Evolutionary conservation across 371 early-diverging fungal genomes (phyloP), one percentile per base, ranked within the genome.

Genomic region (Sanchytrium tribonematis): DNA sequence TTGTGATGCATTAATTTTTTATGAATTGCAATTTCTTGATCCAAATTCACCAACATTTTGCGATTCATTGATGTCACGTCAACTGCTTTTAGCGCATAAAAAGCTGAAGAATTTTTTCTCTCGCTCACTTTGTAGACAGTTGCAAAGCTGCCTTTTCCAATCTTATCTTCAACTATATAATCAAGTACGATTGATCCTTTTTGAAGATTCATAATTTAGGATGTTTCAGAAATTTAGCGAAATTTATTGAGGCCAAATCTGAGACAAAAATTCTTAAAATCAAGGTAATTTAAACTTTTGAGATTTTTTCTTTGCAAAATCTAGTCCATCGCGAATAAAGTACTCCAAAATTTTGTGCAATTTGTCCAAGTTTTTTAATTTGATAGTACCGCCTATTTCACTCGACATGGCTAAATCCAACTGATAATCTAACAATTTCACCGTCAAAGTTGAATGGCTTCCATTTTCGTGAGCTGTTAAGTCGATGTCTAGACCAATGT

Each of bases 121-220:
- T 67, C 66, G 31, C 66, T 31, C 12, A 87, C 95, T 74, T 85
- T 82, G 76, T 86, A 93, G 1, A 95, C 95, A 0, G 86, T 91
- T 30, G 95, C 95, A 80, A 95, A 95, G 0, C 92, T 91, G 30
- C 95, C 95, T 66, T 87, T 84, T 66, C 95, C 95, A 70, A 95
- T 90, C 70, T 86, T 85, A 22, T 79, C 74, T 66, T 80, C 77
- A 67, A 89, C 77, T 30, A 78, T 66, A 73, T 85, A 88, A 68
- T 82, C 82, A n/a, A n/a, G n/a, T n/a, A n/a, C n/a, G n/a, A n/a
- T n/a, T n/a, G n/a, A n/a, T n/a, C n/a, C n/a, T n/a, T n/a, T n/a
- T n/a, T n/a, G n/a, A n/a, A n/a, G n/a, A n/a, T n/a, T n/a, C n/a
- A n/a, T n/a, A n/a, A n/a, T n/a, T n/a, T n/a, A n/a, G n/a, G n/a